Evolutionary conservation across 257 asterid species (phyloP), one percentile per base, ranked within the genome.

Genomic region (Leptodermis oblonga): DNA sequence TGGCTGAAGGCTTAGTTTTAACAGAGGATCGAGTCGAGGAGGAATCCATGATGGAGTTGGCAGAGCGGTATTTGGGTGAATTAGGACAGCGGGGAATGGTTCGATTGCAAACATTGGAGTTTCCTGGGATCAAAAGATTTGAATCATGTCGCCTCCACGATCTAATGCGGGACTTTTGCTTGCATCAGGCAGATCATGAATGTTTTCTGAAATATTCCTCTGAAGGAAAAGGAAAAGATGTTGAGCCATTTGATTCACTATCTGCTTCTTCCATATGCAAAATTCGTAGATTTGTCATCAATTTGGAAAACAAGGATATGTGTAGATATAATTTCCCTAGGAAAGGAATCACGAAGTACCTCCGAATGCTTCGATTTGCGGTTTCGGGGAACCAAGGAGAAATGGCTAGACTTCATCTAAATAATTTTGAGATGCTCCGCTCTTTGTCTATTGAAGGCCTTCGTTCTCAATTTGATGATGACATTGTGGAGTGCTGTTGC

Each of bases 51-150:
- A 23, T 68, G 25, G 52, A 52, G 28, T 18, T 68, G 23, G 72
- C 72, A 4, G 65, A 68, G 36, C 17, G 34, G 15, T 68, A 68
- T 34, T 53, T 68, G 72, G 25, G 49, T 1, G 53, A 37, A 36
- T 14, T 68, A 12, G 61, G 51, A 14, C 15, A 68, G 10, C 69
- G 65, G 3, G 65, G 65, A 4, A 60, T 60, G 65, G 65, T 60
- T 5, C 65, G 18, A 60, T 4, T 60, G 13, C 25, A 7, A 5
- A 8, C 64, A 31, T 25, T 5, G 4, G 22, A 60, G n/a, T 4
- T 60, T 4, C 65, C 65, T 7, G 65, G 65, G 20, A 59, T 33
- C 15, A 8, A 5, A 33, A 18, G 22, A 2, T 60, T 15, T 20
- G 9, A 11, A 20, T 33, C 65, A 60, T 60, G 65, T 14, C 25